Percentiles rank a stretch among this genome's conserved stretches.
phyloP scores from a whole-genome alignment of 2,329 filamentous ascomycete species.

The Grosmannia serpens region DNA sequence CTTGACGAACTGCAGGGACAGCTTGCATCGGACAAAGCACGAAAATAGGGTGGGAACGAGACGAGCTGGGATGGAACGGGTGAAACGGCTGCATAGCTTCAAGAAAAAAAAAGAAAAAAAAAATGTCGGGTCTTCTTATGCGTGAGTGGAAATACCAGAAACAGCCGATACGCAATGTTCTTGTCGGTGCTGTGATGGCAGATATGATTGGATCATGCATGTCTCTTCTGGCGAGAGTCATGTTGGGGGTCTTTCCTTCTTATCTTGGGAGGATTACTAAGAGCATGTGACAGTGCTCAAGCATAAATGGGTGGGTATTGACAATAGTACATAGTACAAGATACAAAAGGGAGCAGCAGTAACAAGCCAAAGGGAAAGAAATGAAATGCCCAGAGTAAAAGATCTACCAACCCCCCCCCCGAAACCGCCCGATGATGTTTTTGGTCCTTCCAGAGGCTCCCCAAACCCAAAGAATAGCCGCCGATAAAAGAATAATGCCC shows the following conservation, averaged over 20 bases:
- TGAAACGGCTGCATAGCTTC: no score
- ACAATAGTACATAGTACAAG: not conserved
- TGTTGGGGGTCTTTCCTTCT: no score
- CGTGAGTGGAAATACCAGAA: no score
- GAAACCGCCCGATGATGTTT: not conserved
- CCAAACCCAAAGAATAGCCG: not conserved
- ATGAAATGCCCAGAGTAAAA: not conserved
- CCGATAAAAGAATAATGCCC: not conserved
- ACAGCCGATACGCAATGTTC: no score
- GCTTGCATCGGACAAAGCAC: not conserved
- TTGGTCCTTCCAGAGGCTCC: not conserved
- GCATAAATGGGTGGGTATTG: no score
- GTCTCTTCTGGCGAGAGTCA: no score
- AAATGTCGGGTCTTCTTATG: no score
- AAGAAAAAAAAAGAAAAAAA: no score
- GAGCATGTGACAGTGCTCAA: no score
- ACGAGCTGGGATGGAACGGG: not conserved
- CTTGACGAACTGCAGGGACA: not conserved
- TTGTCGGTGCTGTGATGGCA: not conserved
- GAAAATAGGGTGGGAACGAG: not conserved
- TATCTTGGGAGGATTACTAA: no score
- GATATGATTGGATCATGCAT: no score
- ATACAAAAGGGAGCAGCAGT: not conserved
- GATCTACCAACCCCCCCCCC: not conserved
- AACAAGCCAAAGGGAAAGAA: not conserved